Evolutionary conservation across 148 eudicot species (phyloP), one percentile per base, ranked within the genome.

Genomic region (Vaccinium corymbosum): DNA sequence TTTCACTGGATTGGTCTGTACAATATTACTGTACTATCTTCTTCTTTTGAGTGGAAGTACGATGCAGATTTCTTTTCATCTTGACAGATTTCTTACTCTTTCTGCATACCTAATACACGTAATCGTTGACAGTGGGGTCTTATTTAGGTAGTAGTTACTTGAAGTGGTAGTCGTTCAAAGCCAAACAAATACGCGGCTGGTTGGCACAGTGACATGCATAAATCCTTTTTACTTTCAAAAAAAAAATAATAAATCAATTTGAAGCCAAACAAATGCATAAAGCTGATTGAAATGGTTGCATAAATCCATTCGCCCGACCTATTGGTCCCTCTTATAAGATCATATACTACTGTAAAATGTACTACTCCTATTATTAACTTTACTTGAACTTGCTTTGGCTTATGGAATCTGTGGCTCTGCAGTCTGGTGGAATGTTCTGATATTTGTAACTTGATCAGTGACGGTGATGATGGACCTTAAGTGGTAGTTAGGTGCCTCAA

Each of bases 361-460:
- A 78, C 70, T 22, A 62, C 10, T n/a, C n/a, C 7, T n/a, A 7
- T 62, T 49, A 72, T 13, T 22, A 5, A 9, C 11, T 13, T 72
- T n/a, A 27, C 38, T 49, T 20, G 66, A 53, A 57, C 57, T 62
- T 81, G 29, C 14, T 32, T 74, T 17, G 56, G 42, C 3, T 66
- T 42, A 49, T 66, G 50, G 64, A 78, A 27, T 59, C 71, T 55
- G 53, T 76, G 48, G 74, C 85, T 76, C 25, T 83, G 87, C 83
- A 87, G 92, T 86, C 87, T 95, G 89, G 91, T 91, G 62, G 98
- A 95, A 82, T 95, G 98, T 84, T 91, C 98, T 48, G 98, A 95
- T 85, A 92, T 95, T 64, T 94, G 98, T 85, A 95, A 95, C 81
- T 89, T 95, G 89, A 90, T 95, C 27, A 88, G 90, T 29, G 93